Conservation (phyloP, 148 eudicot genomes). For the Rhododendron kiyosumense region DNA sequence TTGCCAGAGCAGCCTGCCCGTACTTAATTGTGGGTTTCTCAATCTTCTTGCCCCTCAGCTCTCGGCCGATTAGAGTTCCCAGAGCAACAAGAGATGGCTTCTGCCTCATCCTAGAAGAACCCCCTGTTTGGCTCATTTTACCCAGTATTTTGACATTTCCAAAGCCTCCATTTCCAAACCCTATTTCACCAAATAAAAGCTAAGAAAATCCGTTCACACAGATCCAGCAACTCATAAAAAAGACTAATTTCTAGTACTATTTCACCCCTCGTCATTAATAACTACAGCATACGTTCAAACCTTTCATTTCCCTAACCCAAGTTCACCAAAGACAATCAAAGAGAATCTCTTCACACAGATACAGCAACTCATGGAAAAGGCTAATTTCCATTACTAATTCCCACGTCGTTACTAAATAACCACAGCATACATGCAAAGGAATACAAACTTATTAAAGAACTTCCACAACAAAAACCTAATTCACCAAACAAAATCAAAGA, state of each 20-base stretch:
- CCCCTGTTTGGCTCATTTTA: constrained; percentile 62
- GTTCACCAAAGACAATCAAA: neutral
- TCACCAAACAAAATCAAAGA: neutral
- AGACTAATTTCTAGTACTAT: neutral
- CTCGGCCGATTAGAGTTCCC: constrained; percentile 81
- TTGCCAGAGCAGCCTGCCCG: constrained; percentile 93
- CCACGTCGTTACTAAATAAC: neutral
- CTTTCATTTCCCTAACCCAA: neutral
- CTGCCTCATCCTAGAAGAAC: constrained; percentile 45
- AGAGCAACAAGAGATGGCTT: constrained; percentile 69
- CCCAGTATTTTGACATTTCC: constrained; percentile 38
- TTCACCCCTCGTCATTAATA: neutral
- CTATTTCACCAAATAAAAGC: constrained; percentile 21
- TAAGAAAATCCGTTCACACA: neutral
- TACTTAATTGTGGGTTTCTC: constrained; percentile 77
- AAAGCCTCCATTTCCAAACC: constrained; percentile 24
- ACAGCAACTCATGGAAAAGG: neutral
- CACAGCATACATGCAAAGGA: neutral
- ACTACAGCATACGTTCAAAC: neutral
- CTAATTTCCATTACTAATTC: neutral
- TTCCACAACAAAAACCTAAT: neutral
- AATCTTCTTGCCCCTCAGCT: constrained; percentile 69
- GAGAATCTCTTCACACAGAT: neutral
- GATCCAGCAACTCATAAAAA: neutral
- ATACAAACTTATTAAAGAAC: neutral